Evolutionary conservation across 2,329 filamentous ascomycete species (phyloP).

Genomic region (Colletotrichum sp.): DNA sequence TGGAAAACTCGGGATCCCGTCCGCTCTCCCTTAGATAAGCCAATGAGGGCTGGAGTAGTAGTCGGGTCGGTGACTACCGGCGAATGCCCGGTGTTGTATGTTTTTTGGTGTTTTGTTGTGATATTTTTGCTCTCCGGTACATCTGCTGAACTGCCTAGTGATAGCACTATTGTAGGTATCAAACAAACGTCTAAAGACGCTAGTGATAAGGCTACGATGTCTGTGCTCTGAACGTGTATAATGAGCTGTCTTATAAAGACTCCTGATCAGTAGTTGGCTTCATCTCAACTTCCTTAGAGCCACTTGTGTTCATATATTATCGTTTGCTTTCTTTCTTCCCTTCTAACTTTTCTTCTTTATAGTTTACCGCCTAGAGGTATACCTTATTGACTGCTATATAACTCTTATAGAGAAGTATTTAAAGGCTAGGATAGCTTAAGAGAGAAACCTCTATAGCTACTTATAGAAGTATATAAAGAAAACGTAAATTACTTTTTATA

Average conservation of each 20-base stretch:
- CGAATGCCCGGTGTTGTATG: neutral
- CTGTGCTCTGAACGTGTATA: neutral
- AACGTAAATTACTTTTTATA: no score
- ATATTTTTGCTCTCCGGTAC: neutral
- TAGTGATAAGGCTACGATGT: accelerated
- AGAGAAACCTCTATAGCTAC: no score
- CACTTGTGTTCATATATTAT: neutral
- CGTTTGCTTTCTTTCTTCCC: neutral
- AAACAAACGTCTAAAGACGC: neutral
- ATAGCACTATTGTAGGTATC: neutral
- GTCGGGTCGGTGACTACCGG: neutral
- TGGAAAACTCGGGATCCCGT: neutral
- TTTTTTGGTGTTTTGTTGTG: neutral
- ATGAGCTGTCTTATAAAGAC: neutral
- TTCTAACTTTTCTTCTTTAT: no score
- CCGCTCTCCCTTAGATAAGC: neutral
- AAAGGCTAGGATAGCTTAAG: no score
- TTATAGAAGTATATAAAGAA: no score
- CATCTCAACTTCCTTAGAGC: neutral
- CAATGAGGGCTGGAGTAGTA: neutral
- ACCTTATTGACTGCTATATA: no score
- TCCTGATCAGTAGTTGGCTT: neutral
- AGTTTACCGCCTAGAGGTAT: no score
- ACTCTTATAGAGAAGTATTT: no score
- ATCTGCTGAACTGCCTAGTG: neutral